Evolutionary conservation across 306 rosid genomes (phyloP).

Genomic region (Sindora glabra): DNA sequence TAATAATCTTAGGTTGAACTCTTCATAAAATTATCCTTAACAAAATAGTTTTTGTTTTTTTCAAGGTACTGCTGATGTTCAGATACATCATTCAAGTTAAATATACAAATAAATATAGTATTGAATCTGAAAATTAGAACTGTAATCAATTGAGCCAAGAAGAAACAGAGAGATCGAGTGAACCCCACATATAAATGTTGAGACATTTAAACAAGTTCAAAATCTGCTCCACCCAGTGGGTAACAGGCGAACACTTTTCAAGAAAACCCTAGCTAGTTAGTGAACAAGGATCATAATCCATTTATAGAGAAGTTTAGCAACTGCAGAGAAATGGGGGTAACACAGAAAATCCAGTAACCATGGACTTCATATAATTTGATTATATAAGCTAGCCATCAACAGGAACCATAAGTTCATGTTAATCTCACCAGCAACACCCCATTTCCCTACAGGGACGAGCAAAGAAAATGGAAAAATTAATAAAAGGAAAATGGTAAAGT

Average conservation of each 20-base stretch:
- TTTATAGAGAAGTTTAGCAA: too few species aligned
- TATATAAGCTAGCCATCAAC: not conserved
- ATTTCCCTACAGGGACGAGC: not conserved
- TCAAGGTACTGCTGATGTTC: too few species aligned
- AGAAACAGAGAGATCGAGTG: not conserved
- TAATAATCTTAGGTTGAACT: too few species aligned
- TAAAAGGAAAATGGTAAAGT: not conserved
- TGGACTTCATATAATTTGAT: not conserved
- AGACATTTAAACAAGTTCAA: not conserved
- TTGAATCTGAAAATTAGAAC: too few species aligned
- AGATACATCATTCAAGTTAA: too few species aligned
- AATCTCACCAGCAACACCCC: not conserved
- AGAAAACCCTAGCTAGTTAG: too few species aligned
- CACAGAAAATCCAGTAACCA: constrained; percentile 1
- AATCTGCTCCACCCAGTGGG: too few species aligned
- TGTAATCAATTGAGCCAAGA: constrained; percentile 3
- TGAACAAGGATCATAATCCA: too few species aligned
- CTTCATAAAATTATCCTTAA: too few species aligned
- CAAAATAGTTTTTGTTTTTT: too few species aligned
- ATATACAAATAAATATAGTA: too few species aligned
- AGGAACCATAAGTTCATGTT: constrained; percentile 11
- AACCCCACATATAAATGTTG: constrained; percentile 5
- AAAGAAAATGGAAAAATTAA: constrained; percentile 3
- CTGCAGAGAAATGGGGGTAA: too few species aligned
- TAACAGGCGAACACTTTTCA: not conserved